Evolutionary conservation across 2,329 filamentous ascomycete genomes (phyloP).

Genomic region (Juglanconis oblonga): DNA sequence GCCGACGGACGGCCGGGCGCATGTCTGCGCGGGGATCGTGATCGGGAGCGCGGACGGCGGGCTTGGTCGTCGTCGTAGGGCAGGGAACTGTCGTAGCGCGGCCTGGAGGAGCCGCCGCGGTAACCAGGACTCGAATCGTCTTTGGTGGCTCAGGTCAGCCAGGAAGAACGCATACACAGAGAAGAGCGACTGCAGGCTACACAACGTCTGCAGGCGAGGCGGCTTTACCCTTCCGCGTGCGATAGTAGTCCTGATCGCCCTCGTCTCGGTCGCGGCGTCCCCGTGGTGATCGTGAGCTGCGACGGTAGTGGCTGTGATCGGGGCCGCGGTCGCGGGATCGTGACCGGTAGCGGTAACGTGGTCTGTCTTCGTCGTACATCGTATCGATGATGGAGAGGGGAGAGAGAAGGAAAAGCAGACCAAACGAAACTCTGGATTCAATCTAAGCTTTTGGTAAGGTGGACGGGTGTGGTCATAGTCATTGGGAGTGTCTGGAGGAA

Average conservation of each 20-base stretch:
- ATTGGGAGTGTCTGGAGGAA: neutral
- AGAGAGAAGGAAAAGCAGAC: neutral
- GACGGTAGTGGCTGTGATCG: constrained; percentile 22
- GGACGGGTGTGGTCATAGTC: neutral
- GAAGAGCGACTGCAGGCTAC: neutral
- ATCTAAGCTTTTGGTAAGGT: neutral
- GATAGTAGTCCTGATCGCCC: constrained; percentile 37
- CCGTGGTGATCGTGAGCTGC: constrained; percentile 17
- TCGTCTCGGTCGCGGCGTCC: constrained; percentile 22
- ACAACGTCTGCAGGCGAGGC: constrained; percentile 13
- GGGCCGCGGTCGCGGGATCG: constrained; percentile 29
- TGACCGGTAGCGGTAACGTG: constrained; percentile 27
- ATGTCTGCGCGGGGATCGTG: constrained; percentile 11
- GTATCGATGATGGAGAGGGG: constrained; percentile 20
- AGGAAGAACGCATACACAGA: constrained; percentile 8
- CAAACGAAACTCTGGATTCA: neutral
- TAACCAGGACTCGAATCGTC: constrained; percentile 9
- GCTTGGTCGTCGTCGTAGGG: constrained; percentile 17
- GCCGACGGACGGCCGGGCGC: constrained; percentile 22
- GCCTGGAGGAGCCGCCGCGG: neutral
- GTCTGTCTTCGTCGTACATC: constrained; percentile 44
- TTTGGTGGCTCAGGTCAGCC: constrained; percentile 18
- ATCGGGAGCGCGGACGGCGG: constrained; percentile 8
- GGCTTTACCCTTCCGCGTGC: constrained; percentile 44
- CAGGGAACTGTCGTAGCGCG: constrained; percentile 11